phyloP scores from a whole-genome alignment of 805 yeast genomes.

The Suhomyces canberraensis region DNA sequence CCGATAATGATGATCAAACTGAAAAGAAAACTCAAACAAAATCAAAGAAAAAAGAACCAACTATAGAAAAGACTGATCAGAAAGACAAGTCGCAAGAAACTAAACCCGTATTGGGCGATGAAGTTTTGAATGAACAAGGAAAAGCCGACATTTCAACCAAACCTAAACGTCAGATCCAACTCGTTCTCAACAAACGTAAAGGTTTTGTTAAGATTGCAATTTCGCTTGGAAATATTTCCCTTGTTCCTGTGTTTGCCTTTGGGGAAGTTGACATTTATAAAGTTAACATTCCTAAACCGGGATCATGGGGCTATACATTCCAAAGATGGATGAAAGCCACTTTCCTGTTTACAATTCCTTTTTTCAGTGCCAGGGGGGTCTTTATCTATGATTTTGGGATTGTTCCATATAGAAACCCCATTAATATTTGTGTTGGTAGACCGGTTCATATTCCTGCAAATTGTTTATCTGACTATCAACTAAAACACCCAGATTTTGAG shows the following conservation, averaged over 20 bases:
- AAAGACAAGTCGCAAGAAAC: background rate
- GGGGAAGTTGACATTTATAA: constrained; percentile 74
- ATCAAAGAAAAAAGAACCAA: background rate
- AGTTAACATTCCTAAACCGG: constrained; percentile 38
- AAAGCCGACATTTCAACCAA: constrained; percentile 24
- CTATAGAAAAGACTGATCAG: background rate
- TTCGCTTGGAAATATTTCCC: constrained; percentile 66
- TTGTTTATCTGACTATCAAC: constrained; percentile 28
- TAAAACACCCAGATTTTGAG: constrained; percentile 30
- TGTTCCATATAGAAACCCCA: constrained; percentile 78
- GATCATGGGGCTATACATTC: constrained; percentile 46
- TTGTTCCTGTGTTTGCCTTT: constrained; percentile 88
- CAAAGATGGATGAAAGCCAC: constrained; percentile 71
- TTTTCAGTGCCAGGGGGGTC: constrained; percentile 87
- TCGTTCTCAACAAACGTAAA: constrained; percentile 73
- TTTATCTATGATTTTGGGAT: constrained; percentile 92
- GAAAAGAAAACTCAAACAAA: background rate
- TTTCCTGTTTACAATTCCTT: constrained; percentile 84
- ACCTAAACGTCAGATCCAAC: constrained; percentile 48
- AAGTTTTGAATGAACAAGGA: background rate
- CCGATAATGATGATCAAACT: background rate
- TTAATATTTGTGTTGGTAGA: constrained; percentile 69
- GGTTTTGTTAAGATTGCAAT: constrained; percentile 90
- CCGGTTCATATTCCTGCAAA: constrained; percentile 58
- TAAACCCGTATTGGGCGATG: too few relatives aligned